Conservation (phyloP, 2,329 filamentous ascomycete genomes). For the Westerdykella ornata region DNA sequence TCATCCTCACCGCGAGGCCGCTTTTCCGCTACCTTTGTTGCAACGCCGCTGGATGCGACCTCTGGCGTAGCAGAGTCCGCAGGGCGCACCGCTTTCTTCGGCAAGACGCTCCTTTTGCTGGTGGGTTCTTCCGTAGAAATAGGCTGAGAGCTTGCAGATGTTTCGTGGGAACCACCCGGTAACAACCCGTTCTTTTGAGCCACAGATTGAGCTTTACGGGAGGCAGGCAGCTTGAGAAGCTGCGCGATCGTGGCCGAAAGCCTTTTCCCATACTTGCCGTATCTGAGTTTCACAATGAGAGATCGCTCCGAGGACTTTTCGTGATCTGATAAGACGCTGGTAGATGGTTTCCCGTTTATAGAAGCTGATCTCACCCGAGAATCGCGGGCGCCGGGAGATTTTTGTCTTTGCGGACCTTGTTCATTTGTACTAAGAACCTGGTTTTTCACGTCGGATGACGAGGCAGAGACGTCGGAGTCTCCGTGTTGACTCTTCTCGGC, state of each 20-base stretch:
- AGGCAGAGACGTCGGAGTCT: constrained; percentile 31
- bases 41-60: constrained; percentile 8
- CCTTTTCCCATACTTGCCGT: constrained; percentile 43
- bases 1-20: constrained; percentile 32
- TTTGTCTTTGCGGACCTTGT: constrained; percentile 12
- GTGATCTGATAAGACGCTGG: constrained; percentile 1
- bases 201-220: constrained; percentile 2
- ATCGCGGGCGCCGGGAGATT: constrained; percentile 17
- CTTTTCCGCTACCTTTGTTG: constrained; percentile 27
- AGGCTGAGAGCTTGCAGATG: constrained; percentile 10
- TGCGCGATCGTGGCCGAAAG: constrained; percentile 44
- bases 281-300: constrained; percentile 45
- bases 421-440: constrained; percentile 22
- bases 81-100: constrained; percentile 23
- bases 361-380: constrained; percentile 22
- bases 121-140: constrained; percentile 12
- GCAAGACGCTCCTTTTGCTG: constrained; percentile 22
- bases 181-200: constrained; percentile 1
- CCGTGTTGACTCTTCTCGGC: constrained; percentile 34
- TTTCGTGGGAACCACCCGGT: constrained; percentile 5
- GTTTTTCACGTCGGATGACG: constrained; percentile 28
- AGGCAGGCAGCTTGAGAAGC: constrained; percentile 24
- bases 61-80: constrained; percentile 14
- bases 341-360: constrained; percentile 23
- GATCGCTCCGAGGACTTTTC: constrained; percentile 1